Base-by-base conservation (phyloP, 129 eudicot species). In the Solidago caesia region DNA sequence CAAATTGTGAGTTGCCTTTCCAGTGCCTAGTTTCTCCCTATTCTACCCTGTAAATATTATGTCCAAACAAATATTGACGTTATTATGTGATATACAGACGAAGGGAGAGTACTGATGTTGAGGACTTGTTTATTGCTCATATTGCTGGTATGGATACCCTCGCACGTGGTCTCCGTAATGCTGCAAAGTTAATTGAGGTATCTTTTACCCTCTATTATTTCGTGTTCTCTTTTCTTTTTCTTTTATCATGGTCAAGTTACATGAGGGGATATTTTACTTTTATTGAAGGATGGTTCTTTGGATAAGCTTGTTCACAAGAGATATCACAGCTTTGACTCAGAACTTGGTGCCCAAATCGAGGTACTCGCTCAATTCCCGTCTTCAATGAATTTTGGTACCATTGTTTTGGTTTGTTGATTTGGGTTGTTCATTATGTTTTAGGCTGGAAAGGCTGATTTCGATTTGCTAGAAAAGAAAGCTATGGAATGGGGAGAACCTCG, bases 401-500 rank as follows among this genome's bases (percentile, higher is more conserved):
- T 10, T 10, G 16, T 47, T 39, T 29, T 3, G 7, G 2, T 48
- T 72, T 64, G 0, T 42, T 29, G 51, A 53, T 15, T 44, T 44
- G 9, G 68, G 45, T 55, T 39, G 25, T 21, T 12, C 51, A 51
- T 26, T 29, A 13, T 70, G 11, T 62, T 29, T 59, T 79, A 95
- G 99, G 92, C 96, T 75, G 99, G 99, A 33, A 91, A 91, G 71
- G 96, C 90, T 73, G 99, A 91, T 85, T 95, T 95, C 67, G 99
- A 87, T 5, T 39, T 76, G 71, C 86, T 95, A 8, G 97, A 95
- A 86, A 87, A 87, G 91, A 89, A 87, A 79, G 97, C 86, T 42
- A 83, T 82, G 75, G 90, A 95, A 79, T 91, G 90, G 96, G 99
- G 97, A 82, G 99, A 95, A 81, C 97, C 97, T 69, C 77, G 71